phyloP scores from a whole-genome alignment of 495 filamentous ascomycete species.

The Tuber calosporum region DNA sequence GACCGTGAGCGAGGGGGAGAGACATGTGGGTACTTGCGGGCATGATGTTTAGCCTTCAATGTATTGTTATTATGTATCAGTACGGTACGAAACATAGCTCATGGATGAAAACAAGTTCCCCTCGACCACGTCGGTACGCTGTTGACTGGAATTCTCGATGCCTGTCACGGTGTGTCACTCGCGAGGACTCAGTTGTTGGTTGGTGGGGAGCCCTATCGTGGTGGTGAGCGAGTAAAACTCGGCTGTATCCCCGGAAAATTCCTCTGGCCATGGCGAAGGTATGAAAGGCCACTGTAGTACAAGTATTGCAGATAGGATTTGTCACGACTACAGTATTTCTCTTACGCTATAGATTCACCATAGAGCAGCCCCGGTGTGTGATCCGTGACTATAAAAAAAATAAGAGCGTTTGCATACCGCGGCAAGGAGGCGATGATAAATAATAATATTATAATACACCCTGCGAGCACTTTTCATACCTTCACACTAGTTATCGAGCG shows the following conservation, averaged over 20 bases:
- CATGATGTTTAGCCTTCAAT: conserved; percentile 15
- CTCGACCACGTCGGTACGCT: neutral
- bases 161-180: neutral
- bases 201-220: neutral
- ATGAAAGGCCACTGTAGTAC: neutral
- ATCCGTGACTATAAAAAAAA: no score
- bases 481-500: no score
- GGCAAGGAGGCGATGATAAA: no score
- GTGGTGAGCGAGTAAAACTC: neutral
- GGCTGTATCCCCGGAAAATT: neutral
- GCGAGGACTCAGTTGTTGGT: neutral
- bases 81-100: neutral
- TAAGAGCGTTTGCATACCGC: no score
- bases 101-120: neutral
- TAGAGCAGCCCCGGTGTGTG: no score
- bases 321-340: no score
- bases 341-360: no score
- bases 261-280: neutral
- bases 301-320: neutral
- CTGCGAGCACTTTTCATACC: no score
- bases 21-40: conserved; percentile 23
- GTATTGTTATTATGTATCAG: neutral
- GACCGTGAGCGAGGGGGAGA: conserved; percentile 20
- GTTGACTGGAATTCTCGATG: neutral
- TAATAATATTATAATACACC: no score